These are phyloP conservation scores for Xylaria cubensis DNA, from an alignment of 495 filamentous ascomycete species.

Conservation along the genomic window DNA sequence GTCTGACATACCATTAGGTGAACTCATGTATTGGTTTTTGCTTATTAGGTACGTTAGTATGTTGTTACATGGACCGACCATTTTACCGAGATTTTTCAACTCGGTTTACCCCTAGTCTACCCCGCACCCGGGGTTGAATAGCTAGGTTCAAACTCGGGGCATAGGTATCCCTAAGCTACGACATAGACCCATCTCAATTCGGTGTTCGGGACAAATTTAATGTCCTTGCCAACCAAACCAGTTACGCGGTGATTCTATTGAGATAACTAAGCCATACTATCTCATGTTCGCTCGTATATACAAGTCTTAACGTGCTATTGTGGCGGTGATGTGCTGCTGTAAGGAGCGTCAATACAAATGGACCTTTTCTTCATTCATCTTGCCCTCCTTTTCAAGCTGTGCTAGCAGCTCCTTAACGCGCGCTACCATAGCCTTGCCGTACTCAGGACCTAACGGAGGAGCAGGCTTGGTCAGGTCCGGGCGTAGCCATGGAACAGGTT, in stretches of 20 bases:
- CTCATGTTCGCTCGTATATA: neutral
- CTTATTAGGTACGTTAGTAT: neutral
- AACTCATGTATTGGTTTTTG: neutral
- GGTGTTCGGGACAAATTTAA: neutral
- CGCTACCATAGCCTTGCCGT: slow-evolving; percentile 38
- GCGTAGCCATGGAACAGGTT: slow-evolving; percentile 44
- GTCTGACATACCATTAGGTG: neutral
- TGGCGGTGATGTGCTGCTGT: neutral
- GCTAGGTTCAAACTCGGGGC: neutral
- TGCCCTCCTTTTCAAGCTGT: slow-evolving; percentile 37
- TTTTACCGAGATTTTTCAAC: neutral
- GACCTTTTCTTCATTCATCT: slow-evolving; percentile 42
- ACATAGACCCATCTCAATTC: neutral
- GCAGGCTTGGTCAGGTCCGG: slow-evolving; percentile 37
- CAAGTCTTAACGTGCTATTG: neutral
- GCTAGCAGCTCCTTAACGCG: slow-evolving; percentile 39
- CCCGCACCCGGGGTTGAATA: neutral
- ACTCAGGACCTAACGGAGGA: slow-evolving; percentile 42
- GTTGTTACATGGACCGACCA: neutral
- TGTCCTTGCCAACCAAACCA: neutral
- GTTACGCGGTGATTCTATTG: neutral
- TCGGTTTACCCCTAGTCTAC: neutral
- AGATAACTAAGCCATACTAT: neutral
- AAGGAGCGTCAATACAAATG: slow-evolving; percentile 15
- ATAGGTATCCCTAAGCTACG: neutral